Evolutionary conservation across 768 basidiomycete species (phyloP).

Genomic region (Russula earlei): DNA sequence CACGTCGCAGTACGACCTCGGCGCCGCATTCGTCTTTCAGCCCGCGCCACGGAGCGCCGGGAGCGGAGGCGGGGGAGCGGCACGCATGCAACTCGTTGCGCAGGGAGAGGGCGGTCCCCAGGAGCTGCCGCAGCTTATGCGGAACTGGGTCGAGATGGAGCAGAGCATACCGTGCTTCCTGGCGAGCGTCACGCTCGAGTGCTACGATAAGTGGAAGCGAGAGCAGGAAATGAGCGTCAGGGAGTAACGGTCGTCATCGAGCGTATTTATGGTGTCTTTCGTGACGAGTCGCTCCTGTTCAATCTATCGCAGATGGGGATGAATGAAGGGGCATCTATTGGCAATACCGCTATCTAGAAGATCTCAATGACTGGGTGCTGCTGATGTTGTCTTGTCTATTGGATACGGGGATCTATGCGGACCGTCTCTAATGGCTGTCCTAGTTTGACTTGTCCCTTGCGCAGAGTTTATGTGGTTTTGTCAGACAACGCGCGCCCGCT

Average conservation of each 20-base stretch:
- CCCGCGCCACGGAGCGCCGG: conserved; percentile 31
- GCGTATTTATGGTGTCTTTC: no score
- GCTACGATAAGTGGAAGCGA: conserved; percentile 67
- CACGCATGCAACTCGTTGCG: conserved; percentile 63
- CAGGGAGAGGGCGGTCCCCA: conserved; percentile 68
- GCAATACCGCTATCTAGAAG: no score
- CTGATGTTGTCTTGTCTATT: no score
- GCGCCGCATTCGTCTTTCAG: conserved; percentile 81
- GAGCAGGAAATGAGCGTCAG: conserved; percentile 15
- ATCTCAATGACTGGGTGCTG: no score
- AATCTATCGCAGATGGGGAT: no score
- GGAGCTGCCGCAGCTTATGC: conserved; percentile 65
- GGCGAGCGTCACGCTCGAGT: conserved; percentile 81
- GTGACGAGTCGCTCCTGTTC: no score
- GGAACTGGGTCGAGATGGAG: conserved; percentile 79
- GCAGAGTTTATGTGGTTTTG: no score
- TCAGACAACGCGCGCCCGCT: conserved; percentile 48
- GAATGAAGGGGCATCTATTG: no score
- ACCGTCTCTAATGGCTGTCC: no score
- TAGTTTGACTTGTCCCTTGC: no score
- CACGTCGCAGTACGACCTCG: conserved; percentile 83
- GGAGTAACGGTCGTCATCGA: neutral
- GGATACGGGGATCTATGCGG: no score
- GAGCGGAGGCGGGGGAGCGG: conserved; percentile 20
- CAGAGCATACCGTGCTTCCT: conserved; percentile 85